These are phyloP conservation scores for Geosmithia putterillii DNA, from an alignment of 2,329 filamentous ascomycete species.

Conservation along the genomic window DNA sequence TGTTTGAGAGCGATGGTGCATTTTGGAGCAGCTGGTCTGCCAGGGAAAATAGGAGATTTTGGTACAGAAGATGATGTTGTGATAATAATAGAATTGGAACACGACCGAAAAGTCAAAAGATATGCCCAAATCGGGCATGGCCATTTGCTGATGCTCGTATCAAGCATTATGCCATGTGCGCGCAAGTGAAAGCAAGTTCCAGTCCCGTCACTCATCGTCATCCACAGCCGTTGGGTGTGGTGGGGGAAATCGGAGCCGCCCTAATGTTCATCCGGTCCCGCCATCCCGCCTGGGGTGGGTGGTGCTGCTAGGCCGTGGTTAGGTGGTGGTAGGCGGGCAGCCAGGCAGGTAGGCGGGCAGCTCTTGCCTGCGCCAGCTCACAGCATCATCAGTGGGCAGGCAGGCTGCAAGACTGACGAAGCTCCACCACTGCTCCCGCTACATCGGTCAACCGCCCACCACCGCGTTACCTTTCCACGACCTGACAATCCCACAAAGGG, in stretches of 20 bases:
- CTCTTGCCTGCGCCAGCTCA: constrained; percentile 12
- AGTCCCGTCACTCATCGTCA: no score
- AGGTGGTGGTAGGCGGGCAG: no score
- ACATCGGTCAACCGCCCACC: neutral
- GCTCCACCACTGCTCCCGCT: constrained; percentile 3
- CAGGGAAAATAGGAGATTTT: no score
- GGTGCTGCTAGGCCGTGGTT: no score
- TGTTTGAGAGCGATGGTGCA: neutral
- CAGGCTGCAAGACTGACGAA: constrained; percentile 8
- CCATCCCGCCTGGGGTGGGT: constrained; percentile 1
- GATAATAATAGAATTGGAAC: neutral
- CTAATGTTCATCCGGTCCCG: constrained; percentile 15
- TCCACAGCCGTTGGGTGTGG: neutral
- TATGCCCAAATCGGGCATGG: neutral
- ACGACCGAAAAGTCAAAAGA: neutral
- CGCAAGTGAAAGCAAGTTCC: no score
- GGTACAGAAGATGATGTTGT: no score
- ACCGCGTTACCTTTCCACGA: neutral
- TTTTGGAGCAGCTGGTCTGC: neutral
- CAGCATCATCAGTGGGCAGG: constrained; percentile 2
- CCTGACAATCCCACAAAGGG: neutral
- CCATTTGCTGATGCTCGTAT: neutral
- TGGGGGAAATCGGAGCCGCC: constrained; percentile 7
- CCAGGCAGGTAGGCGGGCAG: no score
- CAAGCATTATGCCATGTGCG: no score